Evolutionary conservation across 1,284 basidiomycete species (phyloP).

Genomic region (Papiliotrema terrestris): DNA sequence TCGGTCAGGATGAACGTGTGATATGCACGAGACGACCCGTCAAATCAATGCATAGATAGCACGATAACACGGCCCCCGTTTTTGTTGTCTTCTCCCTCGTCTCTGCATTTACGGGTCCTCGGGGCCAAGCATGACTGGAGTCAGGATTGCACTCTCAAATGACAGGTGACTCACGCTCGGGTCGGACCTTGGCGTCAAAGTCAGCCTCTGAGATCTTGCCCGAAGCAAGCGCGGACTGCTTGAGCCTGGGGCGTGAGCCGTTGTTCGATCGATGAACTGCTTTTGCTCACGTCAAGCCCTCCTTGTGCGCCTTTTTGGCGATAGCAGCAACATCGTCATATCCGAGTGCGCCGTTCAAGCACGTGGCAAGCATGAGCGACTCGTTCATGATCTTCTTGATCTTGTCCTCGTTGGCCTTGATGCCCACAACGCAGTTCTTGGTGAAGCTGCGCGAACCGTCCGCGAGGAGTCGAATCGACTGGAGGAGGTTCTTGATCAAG

Average conservation of each 20-base stretch:
- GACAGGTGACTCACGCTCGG: constrained; percentile 58
- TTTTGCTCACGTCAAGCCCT: constrained; percentile 70
- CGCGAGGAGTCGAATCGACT: constrained; percentile 87
- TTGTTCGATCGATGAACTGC: neutral
- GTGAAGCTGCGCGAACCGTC: constrained; percentile 94
- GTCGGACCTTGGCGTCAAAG: constrained; percentile 92
- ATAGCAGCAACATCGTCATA: constrained; percentile 80
- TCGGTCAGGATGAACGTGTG: too few species aligned
- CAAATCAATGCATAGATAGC: too few species aligned
- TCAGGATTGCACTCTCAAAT: constrained; percentile 5
- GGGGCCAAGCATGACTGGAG: constrained; percentile 46
- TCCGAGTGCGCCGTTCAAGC: constrained; percentile 38
- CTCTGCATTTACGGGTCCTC: constrained; percentile 28
- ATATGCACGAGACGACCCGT: too few species aligned
- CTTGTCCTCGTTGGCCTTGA: constrained; percentile 86
- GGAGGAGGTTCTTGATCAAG: constrained; percentile 94
- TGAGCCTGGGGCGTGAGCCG: constrained; percentile 53
- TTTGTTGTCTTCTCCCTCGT: neutral
- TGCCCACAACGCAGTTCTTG: constrained; percentile 94
- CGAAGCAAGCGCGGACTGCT: constrained; percentile 86
- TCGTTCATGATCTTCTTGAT: constrained; percentile 89
- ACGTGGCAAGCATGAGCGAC: constrained; percentile 75
- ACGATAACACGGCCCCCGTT: too few species aligned
- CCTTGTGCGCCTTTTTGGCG: constrained; percentile 99
- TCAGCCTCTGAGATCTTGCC: constrained; percentile 85